A percentile compares a stretch with the other conserved stretches of the same genome.
phyloP scores from a whole-genome alignment of 306 rosid species.

The Hippophae rhamnoides region DNA sequence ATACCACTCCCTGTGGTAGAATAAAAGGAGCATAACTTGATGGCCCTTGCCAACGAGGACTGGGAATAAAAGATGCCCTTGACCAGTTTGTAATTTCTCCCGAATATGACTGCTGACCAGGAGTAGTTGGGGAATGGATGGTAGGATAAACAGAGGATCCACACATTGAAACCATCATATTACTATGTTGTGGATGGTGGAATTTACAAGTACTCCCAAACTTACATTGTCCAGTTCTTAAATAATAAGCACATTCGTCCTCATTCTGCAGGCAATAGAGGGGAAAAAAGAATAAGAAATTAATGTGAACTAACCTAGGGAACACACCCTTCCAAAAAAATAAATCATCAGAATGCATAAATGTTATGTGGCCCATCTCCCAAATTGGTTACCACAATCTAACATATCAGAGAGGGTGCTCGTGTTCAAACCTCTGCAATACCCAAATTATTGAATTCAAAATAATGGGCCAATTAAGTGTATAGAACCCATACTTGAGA shows the following conservation, averaged over 20 bases:
- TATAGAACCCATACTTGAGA: no score
- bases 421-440: no score
- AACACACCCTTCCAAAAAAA: no score
- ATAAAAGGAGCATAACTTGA: slow-evolving; percentile 80
- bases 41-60: slow-evolving; percentile 98
- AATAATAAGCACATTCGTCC: slow-evolving; percentile 79
- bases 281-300: slow-evolving; percentile 10
- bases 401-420: no score
- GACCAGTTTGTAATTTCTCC: slow-evolving; percentile 92
- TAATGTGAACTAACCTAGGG: not conserved
- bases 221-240: slow-evolving; percentile 95
- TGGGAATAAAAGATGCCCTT: slow-evolving; percentile 76
- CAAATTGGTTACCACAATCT: no score
- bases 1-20: slow-evolving; percentile 91
- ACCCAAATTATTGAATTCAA: no score
- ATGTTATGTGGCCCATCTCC: no score
- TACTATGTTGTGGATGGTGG: slow-evolving; percentile 90
- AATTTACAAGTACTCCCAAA: slow-evolving; percentile 86
- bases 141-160: slow-evolving; percentile 81
- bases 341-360: no score
- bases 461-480: no score
- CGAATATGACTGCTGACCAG: slow-evolving; percentile 74
- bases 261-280: slow-evolving; percentile 54
- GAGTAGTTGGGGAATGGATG: slow-evolving; percentile 81
- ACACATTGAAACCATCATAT: slow-evolving; percentile 79